These are phyloP conservation scores for Boletus smithii DNA, from an alignment of 1,284 basidiomycete species.

Conservation along the genomic window DNA sequence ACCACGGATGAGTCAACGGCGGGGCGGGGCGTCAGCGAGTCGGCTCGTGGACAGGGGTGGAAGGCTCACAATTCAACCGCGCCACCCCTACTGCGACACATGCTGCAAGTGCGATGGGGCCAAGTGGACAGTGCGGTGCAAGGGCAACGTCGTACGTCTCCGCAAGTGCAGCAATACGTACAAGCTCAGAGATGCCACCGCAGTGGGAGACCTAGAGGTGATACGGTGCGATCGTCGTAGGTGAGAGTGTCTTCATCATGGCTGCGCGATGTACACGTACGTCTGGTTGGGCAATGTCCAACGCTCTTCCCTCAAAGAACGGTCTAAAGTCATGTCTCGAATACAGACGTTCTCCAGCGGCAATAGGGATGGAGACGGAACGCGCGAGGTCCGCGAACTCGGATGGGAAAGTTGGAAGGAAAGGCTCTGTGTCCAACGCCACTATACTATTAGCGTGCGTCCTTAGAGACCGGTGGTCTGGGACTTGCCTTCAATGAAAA, in stretches of 20 bases:
- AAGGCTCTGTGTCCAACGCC: constrained; percentile 46
- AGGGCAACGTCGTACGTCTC: constrained; percentile 67
- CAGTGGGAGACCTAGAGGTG: constrained; percentile 59
- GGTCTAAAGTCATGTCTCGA: constrained; percentile 69
- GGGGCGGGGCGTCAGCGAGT: neutral
- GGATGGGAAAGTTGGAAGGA: constrained; percentile 65
- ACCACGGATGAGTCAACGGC: neutral
- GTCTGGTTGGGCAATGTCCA: constrained; percentile 77
- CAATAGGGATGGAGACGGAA: constrained; percentile 63
- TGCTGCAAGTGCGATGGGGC: constrained; percentile 73
- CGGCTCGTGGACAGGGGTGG: neutral
- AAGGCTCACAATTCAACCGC: constrained; percentile 50
- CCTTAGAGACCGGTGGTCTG: too few species aligned
- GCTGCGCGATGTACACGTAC: constrained; percentile 34
- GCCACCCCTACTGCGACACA: constrained; percentile 57
- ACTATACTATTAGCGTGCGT: neutral
- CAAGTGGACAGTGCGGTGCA: constrained; percentile 62
- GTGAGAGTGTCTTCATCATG: neutral
- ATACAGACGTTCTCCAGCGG: constrained; percentile 71
- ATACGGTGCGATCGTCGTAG: too few species aligned
- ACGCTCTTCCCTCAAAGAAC: constrained; percentile 64
- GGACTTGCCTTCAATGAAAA: constrained; percentile 65
- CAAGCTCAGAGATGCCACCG: constrained; percentile 73
- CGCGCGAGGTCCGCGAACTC: constrained; percentile 64
- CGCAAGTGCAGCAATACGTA: constrained; percentile 65